Evolutionary conservation across 2,329 filamentous ascomycete species (phyloP), one percentile per base, ranked within the genome.

Genomic region (Corniculantispora saksenae): DNA sequence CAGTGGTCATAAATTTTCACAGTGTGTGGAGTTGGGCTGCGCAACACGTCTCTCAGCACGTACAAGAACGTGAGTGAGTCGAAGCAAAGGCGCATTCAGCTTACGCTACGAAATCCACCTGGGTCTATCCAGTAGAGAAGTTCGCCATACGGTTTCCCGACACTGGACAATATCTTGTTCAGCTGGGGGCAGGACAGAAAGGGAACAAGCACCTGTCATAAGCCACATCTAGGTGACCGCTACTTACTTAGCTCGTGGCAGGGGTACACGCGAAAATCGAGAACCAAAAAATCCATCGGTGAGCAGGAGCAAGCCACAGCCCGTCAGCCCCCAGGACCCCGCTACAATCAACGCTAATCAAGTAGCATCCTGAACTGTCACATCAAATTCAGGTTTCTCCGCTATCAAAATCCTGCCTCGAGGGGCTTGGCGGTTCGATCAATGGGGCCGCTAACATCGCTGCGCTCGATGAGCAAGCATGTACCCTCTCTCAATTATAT

Each of bases 401-500:
- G 10, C 32, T 32, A 13, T 29, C 17, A 15, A 23, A 38, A 25
- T 23, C 38, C 38, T 43, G 17, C 12, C 38, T 43, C 2, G 23
- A 1, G 8, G 17, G 21, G 47, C 57, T 60, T 40, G 23, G 57
- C 32, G 32, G 47, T 13, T 3, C 17, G n/a, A 25, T 27, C 21
- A 19, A 60, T 60, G 57, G 57, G 47, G 45, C 32, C 21, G 57
- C 57, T 60, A 40, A 45, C 32, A 51, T 51, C 19, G 38, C 27
- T 27, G 6, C 25, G 25, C 55, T 58, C 54, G 27, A 25, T 38
- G 32, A 38, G 48, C 45, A 61, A 43, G 27, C 43, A 17, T 9
- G 55, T 81, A 10, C 82, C 81, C 12, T 78, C 81, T 5, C 74
- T 86, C 66, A 89, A 88, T 69, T 90, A 86, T 73, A 84, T 89